Evolutionary conservation across 495 filamentous ascomycete species (phyloP).

Genomic region (Penicillium atrosanguineum): DNA sequence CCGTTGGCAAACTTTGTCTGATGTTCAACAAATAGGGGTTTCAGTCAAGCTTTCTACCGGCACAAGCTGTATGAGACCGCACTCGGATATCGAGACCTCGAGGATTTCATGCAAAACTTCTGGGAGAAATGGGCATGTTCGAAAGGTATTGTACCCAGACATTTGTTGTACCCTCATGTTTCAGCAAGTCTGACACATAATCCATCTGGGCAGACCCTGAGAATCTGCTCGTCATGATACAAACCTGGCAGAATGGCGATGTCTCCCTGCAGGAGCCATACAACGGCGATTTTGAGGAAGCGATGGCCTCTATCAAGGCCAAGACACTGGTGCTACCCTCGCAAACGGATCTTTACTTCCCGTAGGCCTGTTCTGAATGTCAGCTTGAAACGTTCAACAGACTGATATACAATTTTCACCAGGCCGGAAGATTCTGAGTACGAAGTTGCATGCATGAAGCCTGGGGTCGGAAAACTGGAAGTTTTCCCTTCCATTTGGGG

Average conservation of each 20-base stretch:
- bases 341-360: constrained; percentile 73
- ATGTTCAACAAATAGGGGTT: constrained; percentile 43
- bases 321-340: constrained; percentile 62
- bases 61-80: constrained; percentile 59
- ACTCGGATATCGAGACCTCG: constrained; percentile 59
- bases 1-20: background rate
- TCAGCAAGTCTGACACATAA: constrained; percentile 10
- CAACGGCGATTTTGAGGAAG: constrained; percentile 60
- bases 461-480: constrained; percentile 55
- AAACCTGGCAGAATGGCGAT: constrained; percentile 74
- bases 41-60: constrained; percentile 70
- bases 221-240: constrained; percentile 63
- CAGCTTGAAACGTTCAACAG: background rate
- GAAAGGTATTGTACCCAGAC: constrained; percentile 43
- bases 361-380: constrained; percentile 38
- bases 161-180: background rate
- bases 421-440: constrained; percentile 67
- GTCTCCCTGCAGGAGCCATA: constrained; percentile 62
- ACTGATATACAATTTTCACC: constrained; percentile 10
- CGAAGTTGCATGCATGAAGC: constrained; percentile 62
- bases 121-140: constrained; percentile 71
- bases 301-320: constrained; percentile 65
- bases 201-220: constrained; percentile 51
- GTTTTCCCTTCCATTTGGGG: constrained; percentile 67
- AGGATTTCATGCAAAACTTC: constrained; percentile 68